Percentiles rank a stretch among this genome's conserved stretches.
Conservation (phyloP, 495 filamentous ascomycete genomes). For the Wilcoxina mikolae region DNA sequence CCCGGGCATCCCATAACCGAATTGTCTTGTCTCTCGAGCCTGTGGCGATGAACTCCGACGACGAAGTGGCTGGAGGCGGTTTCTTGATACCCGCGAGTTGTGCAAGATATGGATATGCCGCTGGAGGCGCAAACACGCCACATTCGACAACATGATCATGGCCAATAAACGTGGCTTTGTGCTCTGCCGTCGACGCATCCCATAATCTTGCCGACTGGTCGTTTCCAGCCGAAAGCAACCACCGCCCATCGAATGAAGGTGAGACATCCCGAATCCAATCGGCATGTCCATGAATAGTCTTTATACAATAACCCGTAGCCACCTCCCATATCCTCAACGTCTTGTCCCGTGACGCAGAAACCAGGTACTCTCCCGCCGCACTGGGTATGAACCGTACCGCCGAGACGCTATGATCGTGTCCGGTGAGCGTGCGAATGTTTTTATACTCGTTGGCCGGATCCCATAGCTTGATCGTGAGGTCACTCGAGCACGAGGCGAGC, state of each 20-base stretch:
- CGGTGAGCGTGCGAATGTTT: constrained; percentile 80
- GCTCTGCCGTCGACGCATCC: constrained; percentile 64
- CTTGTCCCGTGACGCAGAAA: constrained; percentile 68
- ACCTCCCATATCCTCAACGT: constrained; percentile 84
- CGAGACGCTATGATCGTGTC: constrained; percentile 85
- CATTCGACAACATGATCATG: constrained; percentile 88
- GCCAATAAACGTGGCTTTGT: constrained; percentile 66
- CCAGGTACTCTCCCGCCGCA: constrained; percentile 64
- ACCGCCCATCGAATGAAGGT: constrained; percentile 70
- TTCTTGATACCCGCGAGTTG: constrained; percentile 73
- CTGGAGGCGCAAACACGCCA: constrained; percentile 70
- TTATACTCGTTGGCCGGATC: constrained; percentile 90
- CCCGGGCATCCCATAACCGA: constrained; percentile 74
- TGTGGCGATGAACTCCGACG: constrained; percentile 82
- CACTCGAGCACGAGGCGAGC: constrained; percentile 77
- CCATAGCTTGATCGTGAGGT: constrained; percentile 93
- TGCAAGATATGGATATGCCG: constrained; percentile 62
- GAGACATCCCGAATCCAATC: constrained; percentile 83
- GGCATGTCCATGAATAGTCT: constrained; percentile 64
- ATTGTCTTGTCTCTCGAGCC: constrained; percentile 86
- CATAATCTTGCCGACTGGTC: constrained; percentile 68
- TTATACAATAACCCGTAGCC: constrained; percentile 81
- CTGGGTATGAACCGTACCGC: constrained; percentile 80
- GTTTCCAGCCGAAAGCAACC: constrained; percentile 64
- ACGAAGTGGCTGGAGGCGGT: constrained; percentile 53